Conservation (phyloP, 176 grass and related monocot genomes). For the Phyllostachys edulis region DNA sequence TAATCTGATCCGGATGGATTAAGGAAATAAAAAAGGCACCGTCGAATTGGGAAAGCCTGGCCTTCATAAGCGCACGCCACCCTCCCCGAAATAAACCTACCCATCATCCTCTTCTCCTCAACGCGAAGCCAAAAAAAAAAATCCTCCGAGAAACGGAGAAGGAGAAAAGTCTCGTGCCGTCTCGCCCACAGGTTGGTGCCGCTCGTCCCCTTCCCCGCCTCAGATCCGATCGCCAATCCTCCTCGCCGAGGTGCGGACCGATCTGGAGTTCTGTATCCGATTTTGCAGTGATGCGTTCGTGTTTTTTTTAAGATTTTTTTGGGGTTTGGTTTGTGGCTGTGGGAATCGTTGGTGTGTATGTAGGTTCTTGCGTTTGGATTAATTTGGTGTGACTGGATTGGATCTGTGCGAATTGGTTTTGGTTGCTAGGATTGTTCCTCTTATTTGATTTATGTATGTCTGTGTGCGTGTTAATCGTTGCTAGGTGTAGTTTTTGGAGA, state of each 20-base stretch:
- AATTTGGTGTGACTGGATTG: not conserved
- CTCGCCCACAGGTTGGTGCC: slow-evolving; percentile 53
- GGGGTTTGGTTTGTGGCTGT: too few relatives aligned
- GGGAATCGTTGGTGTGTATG: not conserved
- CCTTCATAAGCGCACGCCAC: slow-evolving; percentile 33
- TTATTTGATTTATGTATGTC: not conserved
- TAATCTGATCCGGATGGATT: not conserved
- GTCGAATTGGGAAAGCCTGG: slow-evolving; percentile 13
- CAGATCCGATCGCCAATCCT: slow-evolving; percentile 30
- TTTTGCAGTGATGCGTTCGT: not conserved
- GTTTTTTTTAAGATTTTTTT: not conserved
- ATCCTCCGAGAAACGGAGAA: not conserved
- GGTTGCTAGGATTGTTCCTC: not conserved
- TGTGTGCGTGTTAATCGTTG: not conserved
- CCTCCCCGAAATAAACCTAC: not conserved
- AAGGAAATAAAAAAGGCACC: not conserved
- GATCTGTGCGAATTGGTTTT: not conserved
- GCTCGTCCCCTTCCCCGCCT: not conserved
- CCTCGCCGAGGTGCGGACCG: not conserved
- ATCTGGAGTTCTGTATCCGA: not conserved
- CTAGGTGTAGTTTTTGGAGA: not conserved
- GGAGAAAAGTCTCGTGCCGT: slow-evolving; percentile 32
- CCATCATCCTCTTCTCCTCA: not conserved
- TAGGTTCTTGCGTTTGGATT: not conserved
- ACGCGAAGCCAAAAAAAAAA: not conserved